Base-by-base conservation (phyloP, 2,329 filamentous ascomycete species). In the Talaromyces albobiverticillius region DNA sequence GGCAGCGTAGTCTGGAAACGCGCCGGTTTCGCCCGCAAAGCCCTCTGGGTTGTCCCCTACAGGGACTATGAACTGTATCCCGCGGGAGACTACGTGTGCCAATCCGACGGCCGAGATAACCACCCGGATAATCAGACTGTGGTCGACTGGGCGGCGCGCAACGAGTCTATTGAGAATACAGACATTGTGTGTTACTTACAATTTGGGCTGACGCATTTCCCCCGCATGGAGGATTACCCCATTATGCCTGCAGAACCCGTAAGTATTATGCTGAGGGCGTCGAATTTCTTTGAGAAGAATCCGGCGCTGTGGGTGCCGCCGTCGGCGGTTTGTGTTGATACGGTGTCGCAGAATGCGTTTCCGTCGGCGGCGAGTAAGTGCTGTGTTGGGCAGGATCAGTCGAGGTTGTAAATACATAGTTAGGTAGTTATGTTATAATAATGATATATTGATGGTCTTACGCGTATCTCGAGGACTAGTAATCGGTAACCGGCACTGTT, bases 1-100 rank as follows among this genome's bases (percentile, higher is more conserved):
- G 87, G 86, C 1, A 85, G 88, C 2, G 70, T 96, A 16, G 91
- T 95, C 9, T 95, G 89, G 87, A 95, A 95, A 74, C 81, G 92
- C 18, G 92, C 91, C 1, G 89, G 87, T 0, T 96, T 96, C 64
- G 90, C 92, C 0, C 77, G 90, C 36, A 90, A 96, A 66, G 87
- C 90, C 2, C 85, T 96, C 1, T 89, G 94, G 67, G 91, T 96
- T 10, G 31, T 57, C 0, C 76, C 77, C 57, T 77, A 85, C 67
- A 72, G 73, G 34, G 82, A 85, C 61, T 77, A 79, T 53, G 81
- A 85, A 67, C 71, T 85, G 2, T 85, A 77, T 66, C 79, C 82
- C 0, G 83, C 82, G 2, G 83, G 83, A 3, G 74, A 78, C 51
- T 84, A 83, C 65, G 82, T 82, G 0, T 83, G 82, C 60, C 83